Percentiles rank a stretch among this genome's conserved stretches.
Evolutionary conservation across 352 stramenopile genomes (phyloP).

Genomic region (Globisporangium takayamanum): DNA sequence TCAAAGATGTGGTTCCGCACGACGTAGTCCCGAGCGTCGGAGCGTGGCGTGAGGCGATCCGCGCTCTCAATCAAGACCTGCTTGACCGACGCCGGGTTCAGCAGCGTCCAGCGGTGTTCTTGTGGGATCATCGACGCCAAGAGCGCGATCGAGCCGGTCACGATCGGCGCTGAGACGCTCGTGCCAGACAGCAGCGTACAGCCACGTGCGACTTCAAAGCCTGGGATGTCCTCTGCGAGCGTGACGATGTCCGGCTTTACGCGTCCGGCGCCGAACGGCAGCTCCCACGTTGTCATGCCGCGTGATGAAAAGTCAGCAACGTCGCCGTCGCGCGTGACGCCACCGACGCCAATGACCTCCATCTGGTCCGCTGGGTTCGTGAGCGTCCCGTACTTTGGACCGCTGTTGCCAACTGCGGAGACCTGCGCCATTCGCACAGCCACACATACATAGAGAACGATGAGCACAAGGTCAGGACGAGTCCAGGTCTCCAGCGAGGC

Average conservation of each 20-base stretch:
- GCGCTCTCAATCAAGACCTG: slow-evolving; percentile 58
- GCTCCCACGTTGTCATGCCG: slow-evolving; percentile 84
- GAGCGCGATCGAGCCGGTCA: slow-evolving; percentile 68
- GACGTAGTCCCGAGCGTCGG: slow-evolving; percentile 27
- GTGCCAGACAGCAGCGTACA: slow-evolving; percentile 75
- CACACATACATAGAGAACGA: too few relatives aligned
- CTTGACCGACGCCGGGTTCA: slow-evolving; percentile 69
- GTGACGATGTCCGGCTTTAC: slow-evolving; percentile 85
- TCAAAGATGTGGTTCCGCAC: slow-evolving; percentile 81
- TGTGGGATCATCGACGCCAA: slow-evolving; percentile 64
- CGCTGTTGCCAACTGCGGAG: slow-evolving; percentile 80
- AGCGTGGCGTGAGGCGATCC: slow-evolving; percentile 29
- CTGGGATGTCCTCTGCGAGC: slow-evolving; percentile 57
- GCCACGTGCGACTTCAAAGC: slow-evolving; percentile 36
- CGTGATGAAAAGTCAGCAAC: slow-evolving; percentile 77
- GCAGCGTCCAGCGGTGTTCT: slow-evolving; percentile 40
- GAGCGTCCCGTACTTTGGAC: slow-evolving; percentile 76
- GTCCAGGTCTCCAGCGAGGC: too few relatives aligned
- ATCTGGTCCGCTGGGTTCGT: slow-evolving; percentile 84
- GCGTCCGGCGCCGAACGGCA: slow-evolving; percentile 71
- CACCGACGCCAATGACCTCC: slow-evolving; percentile 81
- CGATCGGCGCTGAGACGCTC: slow-evolving; percentile 78
- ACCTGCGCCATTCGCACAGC: slow-evolving; percentile 20
- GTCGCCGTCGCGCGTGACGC: slow-evolving; percentile 42
- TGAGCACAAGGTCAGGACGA: too few relatives aligned